A percentile compares a stretch with the other conserved stretches of the same genome.
These are phyloP conservation scores for Caryopteris hybrid DNA, from an alignment of 305 asterid species.

Conservation along the genomic window DNA sequence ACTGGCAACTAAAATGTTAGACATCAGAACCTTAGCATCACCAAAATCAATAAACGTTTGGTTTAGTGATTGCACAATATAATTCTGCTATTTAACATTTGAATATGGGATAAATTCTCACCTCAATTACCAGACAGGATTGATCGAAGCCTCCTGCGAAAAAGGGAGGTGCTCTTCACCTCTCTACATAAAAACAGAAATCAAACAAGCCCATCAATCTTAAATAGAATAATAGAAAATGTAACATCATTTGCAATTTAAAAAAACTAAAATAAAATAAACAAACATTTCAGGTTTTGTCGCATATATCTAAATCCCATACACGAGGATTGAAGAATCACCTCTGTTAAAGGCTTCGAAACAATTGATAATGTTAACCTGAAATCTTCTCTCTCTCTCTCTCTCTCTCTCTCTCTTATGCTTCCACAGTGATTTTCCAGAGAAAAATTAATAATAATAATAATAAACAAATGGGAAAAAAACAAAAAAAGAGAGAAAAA, in stretches of 20 bases:
- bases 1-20: too few relatives aligned
- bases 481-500: neutral
- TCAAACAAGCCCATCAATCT: neutral
- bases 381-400: neutral
- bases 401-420: neutral
- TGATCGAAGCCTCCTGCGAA: slow-evolving; percentile 27
- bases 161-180: slow-evolving; percentile 21
- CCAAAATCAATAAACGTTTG: too few relatives aligned
- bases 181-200: slow-evolving; percentile 7
- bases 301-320: too few relatives aligned
- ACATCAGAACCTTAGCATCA: too few relatives aligned
- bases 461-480: neutral
- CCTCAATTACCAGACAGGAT: slow-evolving; percentile 12
- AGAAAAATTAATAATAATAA: neutral
- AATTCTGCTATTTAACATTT: too few relatives aligned
- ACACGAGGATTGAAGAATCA: neutral
- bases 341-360: slow-evolving; percentile 30
- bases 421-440: neutral
- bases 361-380: neutral
- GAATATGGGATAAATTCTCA: neutral
- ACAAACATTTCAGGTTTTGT: too few relatives aligned
- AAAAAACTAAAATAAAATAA: too few relatives aligned
- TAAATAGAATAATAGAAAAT: too few relatives aligned
- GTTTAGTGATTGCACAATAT: too few relatives aligned
- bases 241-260: too few relatives aligned